Evolutionary conservation across 179 eudicot species (phyloP), one percentile per base, ranked within the genome.

Genomic region (Gypsophila paniculata): DNA sequence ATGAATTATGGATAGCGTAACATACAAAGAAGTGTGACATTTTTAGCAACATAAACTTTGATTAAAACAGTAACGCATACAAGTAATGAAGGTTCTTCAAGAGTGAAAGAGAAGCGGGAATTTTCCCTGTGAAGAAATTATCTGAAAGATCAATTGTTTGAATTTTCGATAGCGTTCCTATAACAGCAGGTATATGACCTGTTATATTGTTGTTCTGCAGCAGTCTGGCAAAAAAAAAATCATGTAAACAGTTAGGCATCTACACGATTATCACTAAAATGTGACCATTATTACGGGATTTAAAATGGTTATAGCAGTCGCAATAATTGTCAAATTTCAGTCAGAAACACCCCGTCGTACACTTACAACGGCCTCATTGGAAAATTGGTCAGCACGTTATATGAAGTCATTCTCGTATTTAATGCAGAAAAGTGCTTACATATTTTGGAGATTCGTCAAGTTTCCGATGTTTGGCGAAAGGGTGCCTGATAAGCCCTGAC

Each of bases 381-480:
- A 29, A 8, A 42, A 9, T 42, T 42, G 46, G 46, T 42, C 46
- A 42, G 19, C 8, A 48, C 10, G 13, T 25, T 46, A 68, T 26
- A 68, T 49, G 25, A 8, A 51, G 57, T 74, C 68, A 69, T 46
- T 60, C 26, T 38, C 69, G 62, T 36, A 68, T 29, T 75, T 60
- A 72, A 75, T 78, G 75, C 70, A 61, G 10, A 7, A 68, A 9
- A 22, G 71, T 32, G 77, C 96, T 86, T 80, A 91, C 96, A 91
- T 80, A 32, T 69, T 81, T 77, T 86, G 88, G 23, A 91, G 89
- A 74, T 86, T 86, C 49, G 96, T 90, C 85, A 91, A 85, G 77
- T 91, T 91, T 71, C 91, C 91, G 62, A 91, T 85, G 72, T 88
- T 90, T 29, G 85, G 84, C 2, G 97, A 90, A 32, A 91, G 90